A percentile compares a stretch with the other conserved stretches of the same genome.
Evolutionary conservation across 2,329 filamentous ascomycete genomes (phyloP).

Genomic region (Colletotrichum sp.): DNA sequence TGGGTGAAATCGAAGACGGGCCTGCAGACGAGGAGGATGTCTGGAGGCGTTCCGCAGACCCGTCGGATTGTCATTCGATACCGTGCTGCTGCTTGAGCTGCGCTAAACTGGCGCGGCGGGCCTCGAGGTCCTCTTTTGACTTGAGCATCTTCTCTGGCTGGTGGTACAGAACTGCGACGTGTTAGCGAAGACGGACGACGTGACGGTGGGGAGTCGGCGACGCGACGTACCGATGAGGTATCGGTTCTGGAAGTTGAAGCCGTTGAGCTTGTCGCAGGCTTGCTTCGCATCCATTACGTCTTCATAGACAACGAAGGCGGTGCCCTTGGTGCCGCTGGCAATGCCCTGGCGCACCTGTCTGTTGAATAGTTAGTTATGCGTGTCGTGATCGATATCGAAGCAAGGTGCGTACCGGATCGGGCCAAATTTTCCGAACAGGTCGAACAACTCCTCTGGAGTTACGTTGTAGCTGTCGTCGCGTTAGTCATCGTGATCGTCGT

Average conservation of each 20-base stretch:
- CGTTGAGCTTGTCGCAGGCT: constrained; percentile 99
- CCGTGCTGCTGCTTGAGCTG: constrained; percentile 97
- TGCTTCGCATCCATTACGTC: constrained; percentile 99
- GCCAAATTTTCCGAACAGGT: constrained; percentile 97
- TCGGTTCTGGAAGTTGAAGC: constrained; percentile 99
- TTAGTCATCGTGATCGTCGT: constrained; percentile 11
- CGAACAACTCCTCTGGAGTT: constrained; percentile 95
- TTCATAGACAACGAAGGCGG: constrained; percentile 98
- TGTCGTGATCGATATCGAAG: neutral
- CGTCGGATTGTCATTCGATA: constrained; percentile 93
- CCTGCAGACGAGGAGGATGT: constrained; percentile 58
- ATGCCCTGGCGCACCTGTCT: constrained; percentile 99
- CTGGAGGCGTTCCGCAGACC: constrained; percentile 60
- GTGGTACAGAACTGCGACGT: constrained; percentile 62
- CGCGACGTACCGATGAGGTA: constrained; percentile 88
- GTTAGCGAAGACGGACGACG: neutral
- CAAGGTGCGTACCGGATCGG: constrained; percentile 78
- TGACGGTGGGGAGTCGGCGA: neutral
- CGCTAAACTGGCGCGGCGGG: constrained; percentile 96
- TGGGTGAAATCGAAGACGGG: constrained; percentile 59
- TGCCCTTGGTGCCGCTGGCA: constrained; percentile 96
- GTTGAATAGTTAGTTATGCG: constrained; percentile 23
- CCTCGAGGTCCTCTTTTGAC: constrained; percentile 91
- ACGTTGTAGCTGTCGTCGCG: constrained; percentile 86
- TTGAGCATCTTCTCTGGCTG: constrained; percentile 74